Percentiles rank a stretch among this genome's conserved stretches.
These are phyloP conservation scores for Phaeosphaeria sp. DNA, from an alignment of 2,329 filamentous ascomycete genomes.

Conservation along the genomic window DNA sequence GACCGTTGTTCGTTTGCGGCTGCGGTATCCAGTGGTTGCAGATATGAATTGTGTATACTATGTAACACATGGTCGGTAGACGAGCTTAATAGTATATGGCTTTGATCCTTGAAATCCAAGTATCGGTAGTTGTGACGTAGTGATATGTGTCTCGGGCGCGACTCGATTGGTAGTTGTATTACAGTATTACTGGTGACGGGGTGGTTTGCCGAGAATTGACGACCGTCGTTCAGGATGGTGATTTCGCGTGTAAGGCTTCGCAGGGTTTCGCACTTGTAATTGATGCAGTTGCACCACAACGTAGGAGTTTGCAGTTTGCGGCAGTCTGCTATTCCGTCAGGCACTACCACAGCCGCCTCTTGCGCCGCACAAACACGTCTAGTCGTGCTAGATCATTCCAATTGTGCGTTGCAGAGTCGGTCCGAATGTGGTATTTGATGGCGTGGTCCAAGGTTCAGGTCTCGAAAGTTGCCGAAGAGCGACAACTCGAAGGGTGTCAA, in stretches of 20 bases:
- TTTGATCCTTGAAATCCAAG: no score
- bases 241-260: neutral
- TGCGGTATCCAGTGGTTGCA: constrained; percentile 43
- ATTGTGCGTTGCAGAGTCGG: neutral
- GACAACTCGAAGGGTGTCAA: neutral
- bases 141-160: neutral
- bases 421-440: neutral
- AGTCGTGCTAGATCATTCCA: constrained; percentile 4
- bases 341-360: constrained; percentile 1
- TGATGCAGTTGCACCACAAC: neutral
- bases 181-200: neutral
- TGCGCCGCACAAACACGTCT: constrained; percentile 1
- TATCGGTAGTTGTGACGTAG: neutral
- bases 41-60: constrained; percentile 39
- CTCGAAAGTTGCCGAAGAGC: neutral
- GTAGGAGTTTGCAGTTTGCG: neutral
- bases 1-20: constrained; percentile 33
- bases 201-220: neutral
- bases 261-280: neutral
- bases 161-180: neutral
- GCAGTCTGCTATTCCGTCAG: neutral
- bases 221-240: neutral
- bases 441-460: neutral
- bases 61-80: constrained; percentile 36
- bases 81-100: neutral